Evolutionary conservation across 805 yeast genomes (phyloP), one percentile per base, ranked within the genome.

Genomic region (Myxozyma geophila): DNA sequence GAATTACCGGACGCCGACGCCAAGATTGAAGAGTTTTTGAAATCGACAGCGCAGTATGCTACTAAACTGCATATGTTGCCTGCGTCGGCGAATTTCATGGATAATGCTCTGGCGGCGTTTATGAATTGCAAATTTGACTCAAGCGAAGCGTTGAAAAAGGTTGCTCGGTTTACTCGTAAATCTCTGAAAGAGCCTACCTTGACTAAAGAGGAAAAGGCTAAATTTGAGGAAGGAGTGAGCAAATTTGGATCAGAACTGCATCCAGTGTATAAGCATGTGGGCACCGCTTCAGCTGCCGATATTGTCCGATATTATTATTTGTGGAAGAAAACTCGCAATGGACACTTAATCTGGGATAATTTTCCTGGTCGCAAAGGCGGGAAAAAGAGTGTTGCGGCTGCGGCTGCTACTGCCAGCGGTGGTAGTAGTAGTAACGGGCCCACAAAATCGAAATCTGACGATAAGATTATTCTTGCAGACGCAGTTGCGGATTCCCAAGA

Each of bases 281-380:
- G 82, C 37, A 82, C 92, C 0, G 96, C 89, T 70, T 79, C 91
- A 0, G 78, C 85, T 60, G 83, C 92, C 0, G 89, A 87, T 87
- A 80, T 92, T 67, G 98, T 93, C 1, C 77, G 98, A 62, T 92
- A 82, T 73, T 93, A 91, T 72, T 93, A 93, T 71, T 77, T 90
- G 58, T 93, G 98, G 98, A 92, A 92, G 75, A 92, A 92, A 74
- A 88, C 96, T 0, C 78, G 82, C 37, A 80, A 81, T 50, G 98
- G 98, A 0, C 86, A 83, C 66, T 72, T 74, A 48, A 88, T 91
- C 17, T 90, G 98, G 96, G 96, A 90, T 41, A 86, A 87, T 71
- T 90, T 77, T 72, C 86, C 85, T 49, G 96, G 95, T 0, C 76
- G 96, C 57, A 75, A 81, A 47, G 85, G 85, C 68, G 88, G 88